Conservation (phyloP, 306 rosid genomes). For the Alnus rubra region DNA sequence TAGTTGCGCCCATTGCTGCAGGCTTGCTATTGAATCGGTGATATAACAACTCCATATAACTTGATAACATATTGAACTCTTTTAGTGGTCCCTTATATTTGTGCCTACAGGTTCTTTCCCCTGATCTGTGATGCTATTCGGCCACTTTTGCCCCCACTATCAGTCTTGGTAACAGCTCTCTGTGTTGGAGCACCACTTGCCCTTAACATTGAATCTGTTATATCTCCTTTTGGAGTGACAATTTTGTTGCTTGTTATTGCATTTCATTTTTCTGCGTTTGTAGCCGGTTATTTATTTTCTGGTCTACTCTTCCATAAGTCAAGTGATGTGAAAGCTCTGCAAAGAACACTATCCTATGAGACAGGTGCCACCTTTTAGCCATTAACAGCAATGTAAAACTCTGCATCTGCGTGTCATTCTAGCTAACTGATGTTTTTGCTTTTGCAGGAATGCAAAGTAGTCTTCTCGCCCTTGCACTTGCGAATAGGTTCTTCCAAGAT, state of each 20-base stretch:
- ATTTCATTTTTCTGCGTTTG: constrained; percentile 71
- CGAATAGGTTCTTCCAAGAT: constrained; percentile 83
- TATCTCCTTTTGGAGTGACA: constrained; percentile 71
- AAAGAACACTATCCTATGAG: constrained; percentile 86
- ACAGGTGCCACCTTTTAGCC: constrained; percentile 59
- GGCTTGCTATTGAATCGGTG: constrained; percentile 92
- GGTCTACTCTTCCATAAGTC: constrained; percentile 61
- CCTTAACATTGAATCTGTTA: constrained; percentile 66
- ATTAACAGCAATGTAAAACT: constrained; percentile 9
- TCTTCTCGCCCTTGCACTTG: constrained; percentile 95
- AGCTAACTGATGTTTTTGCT: constrained; percentile 6
- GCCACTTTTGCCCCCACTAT: constrained; percentile 81
- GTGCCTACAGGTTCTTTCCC: constrained; percentile 74
- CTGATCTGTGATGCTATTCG: constrained; percentile 62
- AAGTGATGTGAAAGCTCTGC: constrained; percentile 67
- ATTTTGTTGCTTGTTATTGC: constrained; percentile 63
- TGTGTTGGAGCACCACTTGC: constrained; percentile 99
- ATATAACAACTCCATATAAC: constrained; percentile 6
- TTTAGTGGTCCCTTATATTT: constrained; percentile 17
- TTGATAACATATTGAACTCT: constrained; percentile 19
- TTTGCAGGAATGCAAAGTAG: constrained; percentile 96
- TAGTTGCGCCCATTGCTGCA: constrained; percentile 72
- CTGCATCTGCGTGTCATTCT: background rate
- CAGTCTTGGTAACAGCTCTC: constrained; percentile 78
- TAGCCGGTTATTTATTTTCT: constrained; percentile 71